Percentiles rank a stretch among this genome's conserved stretches.
Conservation (phyloP, 352 stramenopile genomes). For the Phytophthora cajani region DNA sequence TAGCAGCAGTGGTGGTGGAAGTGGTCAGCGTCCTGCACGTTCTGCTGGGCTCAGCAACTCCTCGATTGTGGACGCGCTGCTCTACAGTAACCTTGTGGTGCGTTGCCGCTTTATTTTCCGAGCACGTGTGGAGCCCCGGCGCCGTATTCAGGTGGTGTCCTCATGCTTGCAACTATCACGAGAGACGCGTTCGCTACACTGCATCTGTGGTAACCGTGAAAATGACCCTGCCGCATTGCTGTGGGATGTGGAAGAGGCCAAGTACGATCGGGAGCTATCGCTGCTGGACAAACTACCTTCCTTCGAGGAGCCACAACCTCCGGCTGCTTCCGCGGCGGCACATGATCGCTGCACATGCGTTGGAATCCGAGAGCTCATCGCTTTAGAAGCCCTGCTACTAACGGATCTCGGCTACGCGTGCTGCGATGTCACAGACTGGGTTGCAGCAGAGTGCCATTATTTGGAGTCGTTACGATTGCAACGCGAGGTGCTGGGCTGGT, state of each 20-base stretch:
- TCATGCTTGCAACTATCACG: constrained; percentile 76
- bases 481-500: constrained; percentile 77
- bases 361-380: constrained; percentile 77
- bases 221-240: constrained; percentile 72
- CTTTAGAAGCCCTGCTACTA: constrained; percentile 74
- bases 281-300: constrained; percentile 67
- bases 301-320: constrained; percentile 59
- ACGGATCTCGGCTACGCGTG: constrained; percentile 81
- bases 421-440: constrained; percentile 81
- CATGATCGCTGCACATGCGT: constrained; percentile 66
- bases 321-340: constrained; percentile 27
- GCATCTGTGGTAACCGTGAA: constrained; percentile 70
- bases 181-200: constrained; percentile 74
- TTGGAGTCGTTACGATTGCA: constrained; percentile 81
- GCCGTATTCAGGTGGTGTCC: constrained; percentile 72
- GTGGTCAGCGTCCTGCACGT: constrained; percentile 13
- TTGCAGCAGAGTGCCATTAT: constrained; percentile 79
- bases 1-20: constrained; percentile 15
- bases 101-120: constrained; percentile 83
- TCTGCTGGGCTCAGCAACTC: constrained; percentile 50
- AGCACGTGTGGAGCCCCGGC: constrained; percentile 73
- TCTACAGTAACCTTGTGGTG: constrained; percentile 85
- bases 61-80: constrained; percentile 75
- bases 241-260: constrained; percentile 82
- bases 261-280: constrained; percentile 70